Percentiles rank a stretch among this genome's conserved stretches.
phyloP scores from a whole-genome alignment of 192 early-diverging fungal species.

The Coemansia sp. region DNA sequence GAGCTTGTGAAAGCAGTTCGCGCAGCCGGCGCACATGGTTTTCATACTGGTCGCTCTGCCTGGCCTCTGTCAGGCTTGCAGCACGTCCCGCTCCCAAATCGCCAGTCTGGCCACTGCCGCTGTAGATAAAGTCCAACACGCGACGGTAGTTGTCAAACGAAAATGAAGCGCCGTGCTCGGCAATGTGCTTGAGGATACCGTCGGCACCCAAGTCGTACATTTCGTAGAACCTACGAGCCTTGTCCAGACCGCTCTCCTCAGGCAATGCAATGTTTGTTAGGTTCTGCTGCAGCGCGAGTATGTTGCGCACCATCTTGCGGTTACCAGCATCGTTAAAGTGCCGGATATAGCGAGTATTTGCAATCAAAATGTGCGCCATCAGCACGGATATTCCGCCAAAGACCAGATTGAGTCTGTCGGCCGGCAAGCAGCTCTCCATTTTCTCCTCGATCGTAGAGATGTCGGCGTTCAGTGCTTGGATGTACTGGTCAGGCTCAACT shows the following conservation, averaged over 20 bases:
- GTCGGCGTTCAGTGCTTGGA: slow-evolving; percentile 80
- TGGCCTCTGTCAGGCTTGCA: slow-evolving; percentile 27
- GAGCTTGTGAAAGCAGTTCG: not conserved
- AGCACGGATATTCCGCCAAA: slow-evolving; percentile 82
- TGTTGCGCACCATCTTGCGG: slow-evolving; percentile 79
- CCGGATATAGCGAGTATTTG: slow-evolving; percentile 71
- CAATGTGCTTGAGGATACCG: slow-evolving; percentile 64
- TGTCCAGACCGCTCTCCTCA: slow-evolving; percentile 69
- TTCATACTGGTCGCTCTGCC: not conserved
- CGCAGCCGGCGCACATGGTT: slow-evolving; percentile 1
- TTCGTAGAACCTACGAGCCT: slow-evolving; percentile 74
- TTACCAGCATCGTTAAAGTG: slow-evolving; percentile 71
- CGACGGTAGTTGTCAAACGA: slow-evolving; percentile 81
- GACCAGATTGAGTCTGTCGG: slow-evolving; percentile 68
- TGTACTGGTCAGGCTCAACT: slow-evolving; percentile 86
- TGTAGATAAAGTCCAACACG: slow-evolving; percentile 73
- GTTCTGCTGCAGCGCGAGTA: slow-evolving; percentile 86
- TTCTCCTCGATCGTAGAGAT: slow-evolving; percentile 77
- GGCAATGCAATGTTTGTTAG: slow-evolving; percentile 75
- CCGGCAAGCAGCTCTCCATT: slow-evolving; percentile 63
- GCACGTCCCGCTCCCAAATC: slow-evolving; percentile 28
- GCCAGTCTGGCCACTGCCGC: slow-evolving; percentile 36
- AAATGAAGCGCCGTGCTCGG: slow-evolving; percentile 62
- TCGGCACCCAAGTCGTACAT: slow-evolving; percentile 65
- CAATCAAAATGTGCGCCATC: slow-evolving; percentile 69